Evolutionary conservation across 768 basidiomycete genomes (phyloP).

Genomic region (Terana coerulea): DNA sequence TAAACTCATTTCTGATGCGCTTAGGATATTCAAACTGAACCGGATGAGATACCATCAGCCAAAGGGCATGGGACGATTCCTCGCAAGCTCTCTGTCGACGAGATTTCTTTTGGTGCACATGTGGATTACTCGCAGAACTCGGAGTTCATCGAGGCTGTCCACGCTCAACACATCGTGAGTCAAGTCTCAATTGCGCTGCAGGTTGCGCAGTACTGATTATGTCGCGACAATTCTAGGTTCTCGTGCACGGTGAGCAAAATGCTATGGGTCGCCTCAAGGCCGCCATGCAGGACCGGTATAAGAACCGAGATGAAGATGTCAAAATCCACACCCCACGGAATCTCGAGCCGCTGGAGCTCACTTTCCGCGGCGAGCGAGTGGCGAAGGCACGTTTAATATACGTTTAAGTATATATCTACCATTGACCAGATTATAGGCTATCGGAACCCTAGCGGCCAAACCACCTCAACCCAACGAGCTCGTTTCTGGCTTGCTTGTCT

Average conservation of each 20-base stretch:
- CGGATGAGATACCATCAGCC: slow-evolving; percentile 80
- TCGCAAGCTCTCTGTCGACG: slow-evolving; percentile 90
- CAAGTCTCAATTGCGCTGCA: too few species aligned
- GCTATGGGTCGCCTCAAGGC: slow-evolving; percentile 91
- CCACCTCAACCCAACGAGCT: slow-evolving; percentile 70
- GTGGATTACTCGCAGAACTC: slow-evolving; percentile 99
- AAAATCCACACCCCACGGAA: slow-evolving; percentile 97
- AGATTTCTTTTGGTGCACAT: slow-evolving; percentile 97
- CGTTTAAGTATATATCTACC: too few species aligned
- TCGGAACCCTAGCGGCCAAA: slow-evolving; percentile 82
- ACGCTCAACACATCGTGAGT: slow-evolving; percentile 87
- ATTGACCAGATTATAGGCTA: slow-evolving; percentile 66
- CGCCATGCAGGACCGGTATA: slow-evolving; percentile 86
- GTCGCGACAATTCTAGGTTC: slow-evolving; percentile 71
- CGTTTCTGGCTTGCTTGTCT: slow-evolving; percentile 85
- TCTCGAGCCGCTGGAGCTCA: slow-evolving; percentile 83
- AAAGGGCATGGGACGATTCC: slow-evolving; percentile 76
- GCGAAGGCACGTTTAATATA: slow-evolving; percentile 85
- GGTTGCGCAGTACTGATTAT: too few species aligned
- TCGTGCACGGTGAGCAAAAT: slow-evolving; percentile 97
- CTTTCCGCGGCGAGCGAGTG: slow-evolving; percentile 91
- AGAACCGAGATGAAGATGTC: slow-evolving; percentile 91
- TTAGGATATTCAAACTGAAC: slow-evolving; percentile 94
- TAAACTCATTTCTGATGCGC: slow-evolving; percentile 18
- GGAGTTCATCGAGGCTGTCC: slow-evolving; percentile 92